These are phyloP conservation scores for Leishmania gerbilli DNA, from an alignment of 208 protist species.

Conservation along the genomic window DNA sequence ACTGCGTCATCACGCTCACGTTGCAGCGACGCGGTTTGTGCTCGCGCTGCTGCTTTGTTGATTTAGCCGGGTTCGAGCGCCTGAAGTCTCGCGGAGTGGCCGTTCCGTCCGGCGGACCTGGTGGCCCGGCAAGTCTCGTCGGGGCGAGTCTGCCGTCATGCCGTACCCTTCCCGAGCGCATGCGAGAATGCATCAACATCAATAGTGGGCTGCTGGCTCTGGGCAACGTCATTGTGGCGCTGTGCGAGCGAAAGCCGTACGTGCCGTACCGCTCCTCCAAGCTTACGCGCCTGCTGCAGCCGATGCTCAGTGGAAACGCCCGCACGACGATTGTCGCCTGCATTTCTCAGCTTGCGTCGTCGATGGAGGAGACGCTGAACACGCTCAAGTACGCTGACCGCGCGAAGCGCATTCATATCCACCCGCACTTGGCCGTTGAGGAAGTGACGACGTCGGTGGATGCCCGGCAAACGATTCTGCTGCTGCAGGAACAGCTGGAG, in stretches of 20 bases:
- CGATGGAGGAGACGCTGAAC: constrained; percentile 95
- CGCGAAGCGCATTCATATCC: constrained; percentile 93
- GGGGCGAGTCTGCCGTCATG: constrained; percentile 19
- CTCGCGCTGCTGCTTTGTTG: constrained; percentile 91
- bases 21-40: constrained; percentile 58
- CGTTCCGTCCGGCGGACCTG: neutral
- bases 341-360: constrained; percentile 84
- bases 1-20: constrained; percentile 93
- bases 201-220: constrained; percentile 93
- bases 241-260: constrained; percentile 82
- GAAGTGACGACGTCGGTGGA: constrained; percentile 32
- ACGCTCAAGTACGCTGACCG: constrained; percentile 97
- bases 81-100: constrained; percentile 66
- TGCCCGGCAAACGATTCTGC: constrained; percentile 59
- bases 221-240: constrained; percentile 94
- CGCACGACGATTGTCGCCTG: constrained; percentile 95
- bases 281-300: constrained; percentile 95
- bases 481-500: constrained; percentile 69
- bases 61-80: constrained; percentile 95
- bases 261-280: constrained; percentile 96
- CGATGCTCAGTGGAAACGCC: constrained; percentile 92
- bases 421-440: constrained; percentile 62
- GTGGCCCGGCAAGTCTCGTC: neutral
- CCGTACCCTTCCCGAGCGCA: constrained; percentile 45
- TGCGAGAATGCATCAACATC: constrained; percentile 94